A percentile compares a stretch with the other conserved stretches of the same genome.
Conservation (phyloP, 768 basidiomycete species). For the Mycena galopus region DNA sequence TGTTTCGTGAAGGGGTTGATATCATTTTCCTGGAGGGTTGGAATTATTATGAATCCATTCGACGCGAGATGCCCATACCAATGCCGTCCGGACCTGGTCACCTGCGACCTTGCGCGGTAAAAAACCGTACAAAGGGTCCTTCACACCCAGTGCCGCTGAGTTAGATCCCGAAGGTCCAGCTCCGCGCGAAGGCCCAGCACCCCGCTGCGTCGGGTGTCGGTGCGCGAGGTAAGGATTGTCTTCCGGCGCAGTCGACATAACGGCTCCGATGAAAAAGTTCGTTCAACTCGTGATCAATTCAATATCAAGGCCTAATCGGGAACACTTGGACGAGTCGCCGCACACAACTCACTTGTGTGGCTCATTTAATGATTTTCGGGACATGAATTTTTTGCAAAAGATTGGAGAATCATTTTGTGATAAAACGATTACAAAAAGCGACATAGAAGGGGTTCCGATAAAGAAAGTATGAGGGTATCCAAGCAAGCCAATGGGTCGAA, state of each 20-base stretch:
- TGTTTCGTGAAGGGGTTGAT: slow-evolving; percentile 90
- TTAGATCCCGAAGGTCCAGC: slow-evolving; percentile 39
- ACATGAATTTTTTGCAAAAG: slow-evolving; percentile 25
- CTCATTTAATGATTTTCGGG: not conserved
- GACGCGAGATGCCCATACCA: slow-evolving; percentile 63
- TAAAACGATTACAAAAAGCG: slow-evolving; percentile 70
- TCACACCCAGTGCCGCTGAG: slow-evolving; percentile 42
- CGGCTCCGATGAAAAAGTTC: not conserved
- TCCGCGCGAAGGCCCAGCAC: slow-evolving; percentile 47
- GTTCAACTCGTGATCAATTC: slow-evolving; percentile 1
- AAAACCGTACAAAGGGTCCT: slow-evolving; percentile 80
- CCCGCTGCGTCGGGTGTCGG: slow-evolving; percentile 49
- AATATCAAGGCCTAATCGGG: slow-evolving; percentile 37
- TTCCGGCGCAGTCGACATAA: slow-evolving; percentile 28
- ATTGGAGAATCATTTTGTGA: slow-evolving; percentile 38
- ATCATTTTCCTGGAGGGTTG: slow-evolving; percentile 70
- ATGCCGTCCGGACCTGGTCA: slow-evolving; percentile 72
- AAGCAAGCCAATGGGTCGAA: slow-evolving; percentile 70
- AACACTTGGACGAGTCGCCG: not conserved
- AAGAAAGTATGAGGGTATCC: slow-evolving; percentile 69
- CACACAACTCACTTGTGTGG: not conserved
- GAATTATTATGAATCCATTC: not conserved
- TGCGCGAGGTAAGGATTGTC: slow-evolving; percentile 73
- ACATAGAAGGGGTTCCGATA: slow-evolving; percentile 68
- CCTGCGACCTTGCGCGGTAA: slow-evolving; percentile 77